Conservation (phyloP, 2,329 filamentous ascomycete genomes). For the Fusarium sarcochroum region DNA sequence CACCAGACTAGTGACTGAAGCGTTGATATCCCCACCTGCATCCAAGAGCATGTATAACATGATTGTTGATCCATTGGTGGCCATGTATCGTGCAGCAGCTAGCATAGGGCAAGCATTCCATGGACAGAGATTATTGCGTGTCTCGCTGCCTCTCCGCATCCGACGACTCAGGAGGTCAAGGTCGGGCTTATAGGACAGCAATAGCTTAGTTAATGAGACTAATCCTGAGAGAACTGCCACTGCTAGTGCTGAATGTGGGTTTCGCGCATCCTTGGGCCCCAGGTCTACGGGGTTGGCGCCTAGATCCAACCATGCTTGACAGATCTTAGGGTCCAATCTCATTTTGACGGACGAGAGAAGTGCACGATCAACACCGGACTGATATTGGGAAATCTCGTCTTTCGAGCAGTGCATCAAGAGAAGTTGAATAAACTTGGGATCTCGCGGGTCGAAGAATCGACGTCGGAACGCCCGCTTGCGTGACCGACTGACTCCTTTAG, state of each 20-base stretch:
- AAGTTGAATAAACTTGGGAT: neutral
- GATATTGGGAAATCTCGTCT: neutral
- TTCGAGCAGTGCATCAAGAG: neutral
- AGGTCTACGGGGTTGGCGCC: neutral
- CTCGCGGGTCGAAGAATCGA: neutral
- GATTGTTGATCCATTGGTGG: neutral
- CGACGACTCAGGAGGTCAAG: no score
- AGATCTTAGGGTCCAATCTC: neutral
- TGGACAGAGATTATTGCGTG: no score
- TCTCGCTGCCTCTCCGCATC: no score
- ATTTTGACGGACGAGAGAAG: neutral
- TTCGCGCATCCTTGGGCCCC: neutral
- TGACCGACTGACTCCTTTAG: neutral
- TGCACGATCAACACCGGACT: neutral
- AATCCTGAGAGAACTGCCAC: neutral
- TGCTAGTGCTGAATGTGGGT: neutral
- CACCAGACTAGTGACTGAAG: neutral
- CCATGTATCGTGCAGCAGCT: neutral
- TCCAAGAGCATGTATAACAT: neutral
- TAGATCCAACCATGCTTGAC: neutral
- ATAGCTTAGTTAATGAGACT: neutral
- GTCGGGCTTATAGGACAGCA: neutral
- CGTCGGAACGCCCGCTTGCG: neutral
- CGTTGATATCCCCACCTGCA: neutral
- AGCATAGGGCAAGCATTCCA: neutral